These are phyloP conservation scores for Tylopilus sp. DNA, from an alignment of 1,284 basidiomycete genomes.

Conservation along the genomic window DNA sequence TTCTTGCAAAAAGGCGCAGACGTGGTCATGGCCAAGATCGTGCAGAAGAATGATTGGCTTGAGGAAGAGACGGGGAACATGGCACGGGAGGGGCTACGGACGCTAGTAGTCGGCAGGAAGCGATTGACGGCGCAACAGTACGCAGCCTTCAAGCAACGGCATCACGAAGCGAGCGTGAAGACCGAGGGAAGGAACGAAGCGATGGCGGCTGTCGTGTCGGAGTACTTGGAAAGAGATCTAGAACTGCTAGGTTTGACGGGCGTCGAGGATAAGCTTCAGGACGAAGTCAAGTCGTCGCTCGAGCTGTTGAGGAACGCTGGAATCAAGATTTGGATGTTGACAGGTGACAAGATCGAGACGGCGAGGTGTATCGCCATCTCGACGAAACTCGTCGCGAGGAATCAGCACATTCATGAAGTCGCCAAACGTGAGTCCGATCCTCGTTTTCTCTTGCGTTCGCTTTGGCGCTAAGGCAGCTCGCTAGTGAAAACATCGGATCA, in stretches of 20 bases:
- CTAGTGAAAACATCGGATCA: constrained; percentile 82
- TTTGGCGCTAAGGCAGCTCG: constrained; percentile 8
- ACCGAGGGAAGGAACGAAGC: constrained; percentile 81
- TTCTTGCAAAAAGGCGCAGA: constrained; percentile 99
- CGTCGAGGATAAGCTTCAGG: constrained; percentile 98
- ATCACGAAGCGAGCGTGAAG: constrained; percentile 74
- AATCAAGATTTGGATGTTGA: constrained; percentile 99
- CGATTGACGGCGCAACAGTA: constrained; percentile 70
- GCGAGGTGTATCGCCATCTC: constrained; percentile 98
- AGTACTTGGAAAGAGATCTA: constrained; percentile 83
- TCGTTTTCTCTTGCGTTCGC: not conserved
- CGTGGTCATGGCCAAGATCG: constrained; percentile 93
- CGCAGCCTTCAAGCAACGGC: constrained; percentile 68
- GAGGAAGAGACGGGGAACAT: constrained; percentile 99
- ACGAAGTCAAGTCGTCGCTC: constrained; percentile 92
- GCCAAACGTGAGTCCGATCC: constrained; percentile 69
- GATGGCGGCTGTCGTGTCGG: constrained; percentile 70
- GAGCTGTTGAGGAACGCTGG: constrained; percentile 95
- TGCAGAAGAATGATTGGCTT: constrained; percentile 97
- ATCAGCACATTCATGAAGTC: constrained; percentile 97
- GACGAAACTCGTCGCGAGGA: constrained; percentile 91
- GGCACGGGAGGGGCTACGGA: constrained; percentile 94
- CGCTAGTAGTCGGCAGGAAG: constrained; percentile 89
- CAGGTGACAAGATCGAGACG: constrained; percentile 99
- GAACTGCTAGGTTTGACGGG: constrained; percentile 94